Conservation (phyloP, 331 rosid genomes). For the Telfairia occidentalis region DNA sequence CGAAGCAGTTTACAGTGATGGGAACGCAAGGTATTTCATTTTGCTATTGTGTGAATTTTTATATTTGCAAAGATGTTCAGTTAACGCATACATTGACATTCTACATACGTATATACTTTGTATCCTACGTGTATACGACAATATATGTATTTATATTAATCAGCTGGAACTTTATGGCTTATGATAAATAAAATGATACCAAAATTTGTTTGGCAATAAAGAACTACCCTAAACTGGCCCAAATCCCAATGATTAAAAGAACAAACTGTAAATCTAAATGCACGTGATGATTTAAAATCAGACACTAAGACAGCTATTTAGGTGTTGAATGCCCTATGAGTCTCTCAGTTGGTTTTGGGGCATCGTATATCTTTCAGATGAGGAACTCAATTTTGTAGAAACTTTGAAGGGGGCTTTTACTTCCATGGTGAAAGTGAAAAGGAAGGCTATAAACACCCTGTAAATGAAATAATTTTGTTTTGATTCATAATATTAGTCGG, state of each 20-base stretch:
- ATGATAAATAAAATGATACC: neutral
- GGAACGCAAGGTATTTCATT: slow-evolving; percentile 50
- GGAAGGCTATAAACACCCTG: neutral
- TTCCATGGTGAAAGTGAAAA: neutral
- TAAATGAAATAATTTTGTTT: neutral
- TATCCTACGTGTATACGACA: neutral
- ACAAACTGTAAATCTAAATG: neutral
- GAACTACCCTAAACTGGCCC: neutral
- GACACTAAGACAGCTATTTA: neutral
- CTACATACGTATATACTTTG: neutral
- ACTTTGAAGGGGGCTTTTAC: neutral
- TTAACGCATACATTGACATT: neutral
- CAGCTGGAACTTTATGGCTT: neutral
- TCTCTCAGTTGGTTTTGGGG: neutral
- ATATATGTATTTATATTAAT: neutral
- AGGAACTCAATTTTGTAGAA: neutral
- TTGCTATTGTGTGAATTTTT: neutral
- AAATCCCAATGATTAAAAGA: neutral
- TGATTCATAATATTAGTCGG: neutral
- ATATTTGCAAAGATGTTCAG: neutral
- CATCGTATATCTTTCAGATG: neutral
- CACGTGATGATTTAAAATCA: neutral
- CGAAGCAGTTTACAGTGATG: slow-evolving; percentile 82
- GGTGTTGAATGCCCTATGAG: neutral
- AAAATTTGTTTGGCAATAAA: neutral